Base-by-base conservation (phyloP, 2,329 filamentous ascomycete species). In the Ophioceras dolichostomum region DNA sequence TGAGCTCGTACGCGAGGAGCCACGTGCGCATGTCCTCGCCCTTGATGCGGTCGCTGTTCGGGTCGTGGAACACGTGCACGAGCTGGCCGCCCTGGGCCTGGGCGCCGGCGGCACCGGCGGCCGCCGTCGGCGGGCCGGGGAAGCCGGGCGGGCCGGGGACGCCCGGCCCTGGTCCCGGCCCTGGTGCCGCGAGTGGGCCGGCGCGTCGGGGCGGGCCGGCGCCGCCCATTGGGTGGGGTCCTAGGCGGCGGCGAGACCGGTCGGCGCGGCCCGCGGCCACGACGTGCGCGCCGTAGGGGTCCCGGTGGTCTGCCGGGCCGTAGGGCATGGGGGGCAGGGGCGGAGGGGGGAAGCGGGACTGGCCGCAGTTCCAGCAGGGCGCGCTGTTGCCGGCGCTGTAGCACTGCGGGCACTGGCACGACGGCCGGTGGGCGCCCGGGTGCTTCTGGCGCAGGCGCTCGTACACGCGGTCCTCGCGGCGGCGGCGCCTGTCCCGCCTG, bases 21-120 rank as follows among this genome's bases (percentile, higher is more conserved):
- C 65, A 70, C 4, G 64, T 64, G 12, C 56, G 56, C 42, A 68
- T 47, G 47, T 69, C 65, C 43, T 67, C 60, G 22, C 55, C 55
- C 6, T 54, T 51, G 49, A 68, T 61, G 36, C 60, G 57, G n/a
- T 49, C 44, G 20, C 45, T 45, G 41, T 44, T 48, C 10, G 39
- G 33, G 32, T 46, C 45, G 13, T 8, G 24, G n/a, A 10, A 10
- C 17, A 7, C 12, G 9, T 19, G 10, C 2, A 21, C 14, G 17
- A 19, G 12, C 4, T 26, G 12, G 12, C 14, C 39, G 38, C 37
- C 40, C 42, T 32, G 41, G 31, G 19, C 39, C 27, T 29, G 41
- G 30, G 36, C 26, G 40, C 31, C 37, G 21, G 14, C 29, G 36
- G 24, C 32, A 27, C 10, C 35, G 30, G 17, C 21, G 16, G 14